These are phyloP conservation scores for Kluyveromyces lactis DNA, from an alignment of 805 yeast species.

Conservation along the genomic window DNA sequence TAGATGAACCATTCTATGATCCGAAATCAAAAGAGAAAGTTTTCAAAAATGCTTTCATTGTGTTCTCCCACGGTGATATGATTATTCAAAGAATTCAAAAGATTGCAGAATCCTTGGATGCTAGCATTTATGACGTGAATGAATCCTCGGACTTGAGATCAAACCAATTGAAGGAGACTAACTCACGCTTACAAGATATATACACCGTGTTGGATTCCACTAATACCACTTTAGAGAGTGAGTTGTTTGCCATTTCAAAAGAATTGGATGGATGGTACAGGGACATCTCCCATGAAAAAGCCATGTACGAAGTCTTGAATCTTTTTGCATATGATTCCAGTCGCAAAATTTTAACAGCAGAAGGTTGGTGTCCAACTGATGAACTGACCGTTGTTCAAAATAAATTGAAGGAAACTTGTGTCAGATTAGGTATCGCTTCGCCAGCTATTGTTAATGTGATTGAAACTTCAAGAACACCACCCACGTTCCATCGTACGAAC, in stretches of 20 bases:
- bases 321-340: conserved; percentile 60
- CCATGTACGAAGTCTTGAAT: conserved; percentile 52
- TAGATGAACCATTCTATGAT: conserved; percentile 50
- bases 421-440: conserved; percentile 23
- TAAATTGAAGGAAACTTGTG: conserved; percentile 34
- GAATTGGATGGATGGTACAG: conserved; percentile 57
- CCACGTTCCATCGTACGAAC: conserved; percentile 62
- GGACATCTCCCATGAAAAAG: conserved; percentile 44
- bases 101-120: conserved; percentile 63
- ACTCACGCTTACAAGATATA: conserved; percentile 38
- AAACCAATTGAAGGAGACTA: conserved; percentile 31
- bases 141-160: conserved; percentile 32
- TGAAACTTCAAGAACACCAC: conserved; percentile 59
- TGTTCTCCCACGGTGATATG: conserved; percentile 62
- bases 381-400: conserved; percentile 41
- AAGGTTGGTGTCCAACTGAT: conserved; percentile 64
- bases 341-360: conserved; percentile 59
- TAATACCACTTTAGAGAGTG: conserved; percentile 51
- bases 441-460: conserved; percentile 50
- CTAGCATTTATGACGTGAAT: conserved; percentile 51
- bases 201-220: conserved; percentile 41
- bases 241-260: conserved; percentile 53
- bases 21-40: conserved; percentile 40
- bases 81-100: conserved; percentile 52
- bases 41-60: conserved; percentile 53